Evolutionary conservation across 1,284 basidiomycete species (phyloP).

Genomic region (Bjerkandera adusta): DNA sequence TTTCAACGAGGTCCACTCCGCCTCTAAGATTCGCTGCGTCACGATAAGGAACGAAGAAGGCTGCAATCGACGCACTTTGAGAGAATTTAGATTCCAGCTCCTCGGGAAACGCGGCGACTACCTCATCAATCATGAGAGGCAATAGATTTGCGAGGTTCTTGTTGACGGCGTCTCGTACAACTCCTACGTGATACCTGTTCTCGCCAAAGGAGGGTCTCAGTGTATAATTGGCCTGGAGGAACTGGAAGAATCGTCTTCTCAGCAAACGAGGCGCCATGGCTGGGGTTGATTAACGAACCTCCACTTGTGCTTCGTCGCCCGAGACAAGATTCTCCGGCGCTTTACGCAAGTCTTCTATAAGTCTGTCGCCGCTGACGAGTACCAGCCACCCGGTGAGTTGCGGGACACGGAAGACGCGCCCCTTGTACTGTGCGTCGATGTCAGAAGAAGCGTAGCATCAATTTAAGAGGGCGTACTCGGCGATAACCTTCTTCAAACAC

Average conservation of each 20-base stretch:
- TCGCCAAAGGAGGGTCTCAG: neutral
- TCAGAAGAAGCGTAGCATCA: too few species aligned
- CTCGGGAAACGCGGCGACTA: neutral
- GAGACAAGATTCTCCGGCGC: neutral
- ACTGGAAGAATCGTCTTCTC: neutral
- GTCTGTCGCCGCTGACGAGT: constrained; percentile 1
- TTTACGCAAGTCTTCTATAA: constrained; percentile 2
- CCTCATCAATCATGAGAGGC: neutral
- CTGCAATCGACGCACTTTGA: neutral
- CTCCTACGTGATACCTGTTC: constrained; percentile 1
- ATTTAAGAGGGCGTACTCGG: too few species aligned
- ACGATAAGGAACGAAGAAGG: neutral
- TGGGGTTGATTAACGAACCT: neutral
- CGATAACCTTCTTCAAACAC: too few species aligned
- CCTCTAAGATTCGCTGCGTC: neutral
- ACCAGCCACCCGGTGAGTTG: constrained; percentile 5
- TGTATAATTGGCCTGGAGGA: constrained; percentile 3
- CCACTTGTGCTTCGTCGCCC: neutral
- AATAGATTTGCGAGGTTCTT: neutral
- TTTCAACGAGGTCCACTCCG: neutral
- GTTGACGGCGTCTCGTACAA: constrained; percentile 1
- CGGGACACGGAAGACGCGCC: constrained; percentile 2
- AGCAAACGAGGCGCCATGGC: neutral
- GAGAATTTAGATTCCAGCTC: neutral
- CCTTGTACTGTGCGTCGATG: constrained; percentile 5